Base-by-base conservation (phyloP, 2,329 filamentous ascomycete species). In the Sporothrix sp. region DNA sequence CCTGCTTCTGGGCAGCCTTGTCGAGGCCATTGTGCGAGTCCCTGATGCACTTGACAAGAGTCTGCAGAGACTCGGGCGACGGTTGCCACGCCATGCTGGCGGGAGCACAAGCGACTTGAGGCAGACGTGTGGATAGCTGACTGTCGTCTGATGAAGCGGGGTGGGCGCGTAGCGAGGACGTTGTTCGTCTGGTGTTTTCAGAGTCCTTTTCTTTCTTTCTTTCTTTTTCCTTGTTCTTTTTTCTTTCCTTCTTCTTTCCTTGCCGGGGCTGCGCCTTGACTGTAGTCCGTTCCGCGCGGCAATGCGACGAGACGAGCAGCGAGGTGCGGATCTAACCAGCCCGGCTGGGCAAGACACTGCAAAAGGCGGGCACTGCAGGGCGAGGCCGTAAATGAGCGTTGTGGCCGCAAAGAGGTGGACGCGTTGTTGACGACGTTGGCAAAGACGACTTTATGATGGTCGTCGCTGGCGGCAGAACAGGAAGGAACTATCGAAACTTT, bases 11-110 rank as follows among this genome's bases (percentile, higher is more conserved):
- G 48, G 84, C 82, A 61, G 69, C 74, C 65, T 82, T 82, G 68
- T 95, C 80, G 65, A 86, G 84, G 59, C 84, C 85, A 66, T 87
- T 94, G 62, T 97, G 75, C 39, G 93, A 96, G 72, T 97, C 90
- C 71, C 84, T 87, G 63, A 98, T 79, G 69, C 83, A 96, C 63
- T 83, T 79, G 59, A 88, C 85, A 58, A 98, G 81, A 77, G 96
- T 90, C 75, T 78, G 79, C 74, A 98, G 75, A 66, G 85, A 88
- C 75, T 90, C 87, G 62, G 84, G 80, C 63, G 86, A 76, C 56
- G 93, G 93, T 73, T 95, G 87, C 93, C 93, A 98, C 68, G 84
- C 80, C 90, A 95, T 96, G 65, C 32, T 55, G 52, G 38, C 52
- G 23, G 47, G 10, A 32, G 16, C 11, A 39, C 9, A 27, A 37